A percentile compares a stretch with the other conserved stretches of the same genome.
Conservation (phyloP, 2,329 filamentous ascomycete genomes). For the Aspergillus pseudoterreus region DNA sequence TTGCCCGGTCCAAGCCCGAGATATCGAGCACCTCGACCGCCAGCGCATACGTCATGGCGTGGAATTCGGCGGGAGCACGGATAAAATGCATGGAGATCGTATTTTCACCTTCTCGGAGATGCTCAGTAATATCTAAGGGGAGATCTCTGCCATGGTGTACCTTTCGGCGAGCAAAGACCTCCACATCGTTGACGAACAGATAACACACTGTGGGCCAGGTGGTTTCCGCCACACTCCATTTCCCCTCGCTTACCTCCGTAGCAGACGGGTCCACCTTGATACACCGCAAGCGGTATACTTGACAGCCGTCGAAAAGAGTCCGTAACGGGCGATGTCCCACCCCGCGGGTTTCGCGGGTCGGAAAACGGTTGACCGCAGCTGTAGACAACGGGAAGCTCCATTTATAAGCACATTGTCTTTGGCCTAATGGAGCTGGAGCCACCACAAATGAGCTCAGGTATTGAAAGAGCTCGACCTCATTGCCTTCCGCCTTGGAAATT, state of each 20-base stretch:
- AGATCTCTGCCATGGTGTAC: constrained; percentile 71
- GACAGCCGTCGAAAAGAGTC: constrained; percentile 49
- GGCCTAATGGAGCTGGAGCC: constrained; percentile 27
- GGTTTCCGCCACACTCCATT: constrained; percentile 64
- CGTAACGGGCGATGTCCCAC: constrained; percentile 25
- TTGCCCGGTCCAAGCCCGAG: constrained; percentile 39
- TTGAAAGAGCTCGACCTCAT: constrained; percentile 32
- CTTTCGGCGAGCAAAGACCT: constrained; percentile 61
- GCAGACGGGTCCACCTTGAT: constrained; percentile 42
- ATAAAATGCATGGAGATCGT: constrained; percentile 52
- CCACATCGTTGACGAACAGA: constrained; percentile 61
- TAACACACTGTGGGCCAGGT: constrained; percentile 70
- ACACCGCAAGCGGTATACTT: constrained; percentile 67
- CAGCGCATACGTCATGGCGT: constrained; percentile 50
- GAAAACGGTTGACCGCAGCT: constrained; percentile 31
- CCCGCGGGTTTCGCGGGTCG: constrained; percentile 11
- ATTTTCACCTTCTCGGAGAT: constrained; percentile 60
- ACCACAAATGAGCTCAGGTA: constrained; percentile 32
- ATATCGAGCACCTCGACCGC: constrained; percentile 69
- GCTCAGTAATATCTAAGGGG: constrained; percentile 67
- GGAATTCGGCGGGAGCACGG: constrained; percentile 34
- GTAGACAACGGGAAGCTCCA: constrained; percentile 36
- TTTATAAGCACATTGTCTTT: constrained; percentile 20
- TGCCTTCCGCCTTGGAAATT: constrained; percentile 15
- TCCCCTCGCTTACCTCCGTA: constrained; percentile 38